A percentile compares a stretch with the other conserved stretches of the same genome.
Conservation (phyloP, 1,284 basidiomycete genomes). For the Ceratobasidium sp. region DNA sequence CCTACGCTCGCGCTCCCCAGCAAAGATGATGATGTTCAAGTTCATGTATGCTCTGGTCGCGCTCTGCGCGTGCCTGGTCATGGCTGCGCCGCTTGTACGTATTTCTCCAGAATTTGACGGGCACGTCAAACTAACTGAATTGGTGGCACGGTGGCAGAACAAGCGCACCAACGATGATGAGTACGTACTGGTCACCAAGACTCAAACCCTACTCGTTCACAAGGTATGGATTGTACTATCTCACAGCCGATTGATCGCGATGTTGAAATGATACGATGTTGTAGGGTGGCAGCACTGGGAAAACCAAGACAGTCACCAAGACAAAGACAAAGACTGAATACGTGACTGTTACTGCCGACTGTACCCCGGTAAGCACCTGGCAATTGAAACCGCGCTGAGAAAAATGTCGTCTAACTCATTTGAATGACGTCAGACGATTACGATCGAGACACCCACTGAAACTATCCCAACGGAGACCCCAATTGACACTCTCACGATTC, state of each 20-base stretch:
- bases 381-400: neutral
- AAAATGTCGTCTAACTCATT: neutral
- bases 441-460: neutral
- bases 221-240: slow-evolving; percentile 3
- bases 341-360: slow-evolving; percentile 17
- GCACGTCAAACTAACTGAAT: neutral
- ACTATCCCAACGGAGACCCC: neutral
- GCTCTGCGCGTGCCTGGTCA: slow-evolving; percentile 1
- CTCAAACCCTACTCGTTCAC: neutral
- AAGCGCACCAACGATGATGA: slow-evolving; percentile 21
- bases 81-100: slow-evolving; percentile 24
- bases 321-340: slow-evolving; percentile 29
- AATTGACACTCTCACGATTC: neutral
- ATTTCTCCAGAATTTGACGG: neutral
- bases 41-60: neutral
- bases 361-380: neutral
- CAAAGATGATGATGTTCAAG: slow-evolving; percentile 37
- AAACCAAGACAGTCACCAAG: slow-evolving; percentile 24
- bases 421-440: slow-evolving; percentile 21
- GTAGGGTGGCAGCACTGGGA: neutral
- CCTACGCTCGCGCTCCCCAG: neutral
- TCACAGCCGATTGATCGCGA: neutral
- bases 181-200: slow-evolving; percentile 26
- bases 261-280: neutral
- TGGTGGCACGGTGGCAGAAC: neutral